Percentiles rank a stretch among this genome's conserved stretches.
These are phyloP conservation scores for Tardiomyces digboiensis DNA, from an alignment of 1,139 yeast species.

Conservation along the genomic window DNA sequence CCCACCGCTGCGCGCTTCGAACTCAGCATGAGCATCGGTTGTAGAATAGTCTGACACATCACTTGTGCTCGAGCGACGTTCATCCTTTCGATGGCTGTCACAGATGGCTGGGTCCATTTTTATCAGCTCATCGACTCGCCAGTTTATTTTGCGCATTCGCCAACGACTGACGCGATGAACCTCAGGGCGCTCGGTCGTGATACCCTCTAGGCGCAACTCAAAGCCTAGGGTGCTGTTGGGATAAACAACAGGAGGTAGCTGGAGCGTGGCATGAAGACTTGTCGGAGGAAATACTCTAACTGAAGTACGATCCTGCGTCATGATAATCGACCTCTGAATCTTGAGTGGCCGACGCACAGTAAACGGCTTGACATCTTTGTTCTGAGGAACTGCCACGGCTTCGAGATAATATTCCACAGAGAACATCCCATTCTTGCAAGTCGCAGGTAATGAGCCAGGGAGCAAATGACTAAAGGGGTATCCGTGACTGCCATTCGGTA, in stretches of 20 bases:
- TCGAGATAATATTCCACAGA: constrained; percentile 63
- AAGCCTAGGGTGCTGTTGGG: constrained; percentile 83
- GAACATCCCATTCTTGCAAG: constrained; percentile 46
- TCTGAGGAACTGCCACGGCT: constrained; percentile 44
- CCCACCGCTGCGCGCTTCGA: neutral
- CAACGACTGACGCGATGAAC: constrained; percentile 48
- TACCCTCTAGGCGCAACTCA: constrained; percentile 74
- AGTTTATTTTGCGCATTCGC: constrained; percentile 82
- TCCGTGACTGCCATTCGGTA: constrained; percentile 60
- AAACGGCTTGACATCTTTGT: constrained; percentile 18
- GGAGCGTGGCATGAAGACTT: constrained; percentile 76
- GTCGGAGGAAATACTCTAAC: constrained; percentile 94
- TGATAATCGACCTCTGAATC: constrained; percentile 63
- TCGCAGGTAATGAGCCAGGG: constrained; percentile 87
- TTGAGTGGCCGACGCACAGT: constrained; percentile 57
- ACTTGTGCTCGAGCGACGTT: neutral
- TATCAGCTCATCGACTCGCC: constrained; percentile 85
- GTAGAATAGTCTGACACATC: neutral
- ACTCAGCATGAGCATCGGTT: neutral
- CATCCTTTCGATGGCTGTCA: neutral
- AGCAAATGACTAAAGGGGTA: constrained; percentile 91
- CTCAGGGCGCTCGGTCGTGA: constrained; percentile 36
- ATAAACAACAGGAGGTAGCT: constrained; percentile 78
- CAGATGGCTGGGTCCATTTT: constrained; percentile 30
- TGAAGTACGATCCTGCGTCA: constrained; percentile 82